Base-by-base conservation (phyloP, 345 rosid species). In the Arabidopsis arenosa region DNA sequence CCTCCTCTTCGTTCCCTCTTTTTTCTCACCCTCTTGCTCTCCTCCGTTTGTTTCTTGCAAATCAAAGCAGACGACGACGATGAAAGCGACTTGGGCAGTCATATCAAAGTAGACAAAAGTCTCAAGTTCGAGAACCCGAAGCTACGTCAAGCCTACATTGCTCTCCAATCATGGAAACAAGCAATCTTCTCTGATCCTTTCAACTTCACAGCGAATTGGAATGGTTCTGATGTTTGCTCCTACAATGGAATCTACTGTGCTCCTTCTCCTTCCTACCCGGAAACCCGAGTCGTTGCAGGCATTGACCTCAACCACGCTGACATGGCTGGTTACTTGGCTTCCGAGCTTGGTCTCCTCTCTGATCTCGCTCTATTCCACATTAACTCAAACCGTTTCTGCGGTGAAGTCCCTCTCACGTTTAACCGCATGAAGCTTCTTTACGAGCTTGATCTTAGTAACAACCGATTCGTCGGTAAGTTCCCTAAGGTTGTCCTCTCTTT, bases 381-480 rank as follows among this genome's bases (percentile, higher is more conserved):
- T 43, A 90, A 87, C 85, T 88, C 93, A 23, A 90, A 90, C 67
- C 79, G 96, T 18, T 90, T 90, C 62, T 88, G 93, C 8, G 93
- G 96, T 4, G 79, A 75, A 18, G 86, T 90, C 2, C 96, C 96
- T 21, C 30, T 58, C 7, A 82, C 76, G 11, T 90, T 90, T 44
- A 43, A 80, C 1, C 83, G 83, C 37, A 52, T 90, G 80, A 88
- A 85, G 84, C 83, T 90, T 26, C 88, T 88, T 5, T 17, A 76
- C 68, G 93, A 90, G 86, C 89, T 90, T 53, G 96, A 90, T 49
- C 72, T 90, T 23, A 90, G 96, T 63, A 88, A 87, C 84, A 90
- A 90, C 54, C 87, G 96, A 9, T 88, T 90, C 45, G 96, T 83
- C 0, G 93, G 96, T 3, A 80, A 81, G 67, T 90, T 90, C 72